These are phyloP conservation scores for Verticillium klebahnii DNA, from an alignment of 2,329 filamentous ascomycete genomes.

Conservation along the genomic window DNA sequence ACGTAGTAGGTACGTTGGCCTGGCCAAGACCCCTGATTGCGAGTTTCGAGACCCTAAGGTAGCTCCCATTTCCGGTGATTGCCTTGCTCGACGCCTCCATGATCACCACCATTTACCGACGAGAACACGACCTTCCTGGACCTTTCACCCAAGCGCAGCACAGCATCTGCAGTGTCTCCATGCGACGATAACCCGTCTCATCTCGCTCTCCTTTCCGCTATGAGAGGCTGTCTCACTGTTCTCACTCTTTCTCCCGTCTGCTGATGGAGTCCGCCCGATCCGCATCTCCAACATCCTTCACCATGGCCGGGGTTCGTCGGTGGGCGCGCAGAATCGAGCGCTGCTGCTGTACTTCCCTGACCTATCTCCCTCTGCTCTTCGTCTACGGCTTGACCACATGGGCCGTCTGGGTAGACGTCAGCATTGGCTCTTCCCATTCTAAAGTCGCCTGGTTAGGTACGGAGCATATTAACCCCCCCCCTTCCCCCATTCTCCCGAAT, in stretches of 20 bases:
- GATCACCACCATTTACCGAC: not conserved
- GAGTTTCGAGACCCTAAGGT: not conserved
- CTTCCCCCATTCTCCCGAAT: constrained; percentile 4
- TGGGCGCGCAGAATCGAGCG: constrained; percentile 72
- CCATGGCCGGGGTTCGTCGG: constrained; percentile 48
- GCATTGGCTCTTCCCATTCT: constrained; percentile 57
- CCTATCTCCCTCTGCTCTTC: constrained; percentile 83
- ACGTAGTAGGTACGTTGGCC: not conserved
- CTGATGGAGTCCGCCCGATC: not conserved
- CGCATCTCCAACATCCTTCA: not conserved
- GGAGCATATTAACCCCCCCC: constrained; percentile 13
- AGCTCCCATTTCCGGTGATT: not conserved
- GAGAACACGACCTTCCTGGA: not conserved
- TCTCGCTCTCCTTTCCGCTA: not conserved
- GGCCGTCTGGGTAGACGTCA: constrained; percentile 83
- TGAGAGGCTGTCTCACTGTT: not conserved
- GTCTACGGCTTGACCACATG: constrained; percentile 89
- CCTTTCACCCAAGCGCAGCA: not conserved
- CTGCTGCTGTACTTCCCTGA: constrained; percentile 72
- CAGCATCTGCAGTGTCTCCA: not conserved
- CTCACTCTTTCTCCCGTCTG: not conserved
- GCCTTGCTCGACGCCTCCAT: not conserved
- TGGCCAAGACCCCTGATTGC: not conserved
- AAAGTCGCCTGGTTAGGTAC: constrained; percentile 55
- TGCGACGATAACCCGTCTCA: not conserved